Conservation (phyloP, 208 protist species). For the Trypanosomatidae sp. region DNA sequence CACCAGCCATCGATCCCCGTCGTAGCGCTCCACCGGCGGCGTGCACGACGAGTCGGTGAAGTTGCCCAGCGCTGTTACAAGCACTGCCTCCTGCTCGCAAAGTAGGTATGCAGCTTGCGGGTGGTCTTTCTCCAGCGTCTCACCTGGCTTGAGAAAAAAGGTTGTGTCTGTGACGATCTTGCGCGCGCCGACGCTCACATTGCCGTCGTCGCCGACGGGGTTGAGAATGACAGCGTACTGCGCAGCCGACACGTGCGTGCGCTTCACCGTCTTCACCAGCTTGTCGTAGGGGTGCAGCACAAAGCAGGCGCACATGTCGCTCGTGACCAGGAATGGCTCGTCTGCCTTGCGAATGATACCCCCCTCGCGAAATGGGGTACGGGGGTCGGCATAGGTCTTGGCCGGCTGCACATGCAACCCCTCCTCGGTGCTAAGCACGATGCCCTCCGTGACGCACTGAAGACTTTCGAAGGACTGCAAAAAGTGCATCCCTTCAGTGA, state of each 20-base stretch:
- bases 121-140: slow-evolving; percentile 56
- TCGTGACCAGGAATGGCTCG: slow-evolving; percentile 85
- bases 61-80: slow-evolving; percentile 69
- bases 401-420: slow-evolving; percentile 89
- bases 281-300: slow-evolving; percentile 94
- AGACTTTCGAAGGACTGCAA: slow-evolving; percentile 82
- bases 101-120: slow-evolving; percentile 79
- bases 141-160: slow-evolving; percentile 89
- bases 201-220: slow-evolving; percentile 27
- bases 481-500: slow-evolving; percentile 55
- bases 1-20: slow-evolving; percentile 92
- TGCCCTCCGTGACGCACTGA: slow-evolving; percentile 45
- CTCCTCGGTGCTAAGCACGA: slow-evolving; percentile 63
- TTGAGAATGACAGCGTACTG: slow-evolving; percentile 42
- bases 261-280: slow-evolving; percentile 58
- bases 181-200: slow-evolving; percentile 13
- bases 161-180: slow-evolving; percentile 63
- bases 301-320: slow-evolving; percentile 76
- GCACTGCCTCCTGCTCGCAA: slow-evolving; percentile 75
- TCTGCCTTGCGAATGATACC: slow-evolving; percentile 63
- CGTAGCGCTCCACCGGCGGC: slow-evolving; percentile 39
- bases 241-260: slow-evolving; percentile 52
- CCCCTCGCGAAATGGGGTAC: slow-evolving; percentile 40
- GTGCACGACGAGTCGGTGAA: slow-evolving; percentile 42
- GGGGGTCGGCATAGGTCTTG: slow-evolving; percentile 86